These are phyloP conservation scores for Pseudocercospora fijiensis DNA, from an alignment of 2,329 filamentous ascomycete species.

Conservation along the genomic window DNA sequence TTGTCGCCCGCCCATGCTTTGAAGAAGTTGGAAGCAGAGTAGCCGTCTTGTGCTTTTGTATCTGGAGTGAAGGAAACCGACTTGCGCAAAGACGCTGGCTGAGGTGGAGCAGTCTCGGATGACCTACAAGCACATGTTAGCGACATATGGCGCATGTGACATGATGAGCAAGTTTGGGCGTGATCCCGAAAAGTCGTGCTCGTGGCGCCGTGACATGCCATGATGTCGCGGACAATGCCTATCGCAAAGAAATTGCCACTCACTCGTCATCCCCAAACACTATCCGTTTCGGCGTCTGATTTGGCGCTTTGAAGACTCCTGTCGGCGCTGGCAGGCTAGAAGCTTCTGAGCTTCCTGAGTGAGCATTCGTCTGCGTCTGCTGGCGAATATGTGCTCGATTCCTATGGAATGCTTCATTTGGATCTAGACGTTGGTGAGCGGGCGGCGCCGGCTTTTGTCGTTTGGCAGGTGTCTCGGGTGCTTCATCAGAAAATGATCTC, in stretches of 20 bases:
- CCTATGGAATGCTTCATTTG: conserved; percentile 11
- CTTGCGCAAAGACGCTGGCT: conserved; percentile 42
- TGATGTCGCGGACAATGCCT: not conserved
- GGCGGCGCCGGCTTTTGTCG: conserved; percentile 13
- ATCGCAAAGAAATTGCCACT: conserved; percentile 13
- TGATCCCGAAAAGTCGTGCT: not conserved
- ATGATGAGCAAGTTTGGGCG: not conserved
- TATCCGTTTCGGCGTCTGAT: conserved; percentile 23
- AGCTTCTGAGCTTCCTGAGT: conserved; percentile 8
- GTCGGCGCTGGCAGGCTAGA: conserved; percentile 17
- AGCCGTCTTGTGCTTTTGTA: conserved; percentile 59
- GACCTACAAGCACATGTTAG: conserved; percentile 6
- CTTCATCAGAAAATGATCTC: conserved; percentile 4
- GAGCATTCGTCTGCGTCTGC: conserved; percentile 5
- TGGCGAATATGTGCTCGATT: conserved; percentile 7
- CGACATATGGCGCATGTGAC: not conserved
- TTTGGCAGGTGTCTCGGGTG: conserved; percentile 17
- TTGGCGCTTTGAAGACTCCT: conserved; percentile 20
- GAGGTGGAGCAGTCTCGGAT: conserved; percentile 1
- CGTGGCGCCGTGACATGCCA: not conserved
- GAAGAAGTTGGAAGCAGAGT: conserved; percentile 54
- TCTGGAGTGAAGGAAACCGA: conserved; percentile 65
- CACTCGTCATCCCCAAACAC: conserved; percentile 28
- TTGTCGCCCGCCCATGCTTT: conserved; percentile 47
- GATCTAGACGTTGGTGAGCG: not conserved